phyloP scores from a whole-genome alignment of 257 asterid genomes.

The Misopates orontium region DNA sequence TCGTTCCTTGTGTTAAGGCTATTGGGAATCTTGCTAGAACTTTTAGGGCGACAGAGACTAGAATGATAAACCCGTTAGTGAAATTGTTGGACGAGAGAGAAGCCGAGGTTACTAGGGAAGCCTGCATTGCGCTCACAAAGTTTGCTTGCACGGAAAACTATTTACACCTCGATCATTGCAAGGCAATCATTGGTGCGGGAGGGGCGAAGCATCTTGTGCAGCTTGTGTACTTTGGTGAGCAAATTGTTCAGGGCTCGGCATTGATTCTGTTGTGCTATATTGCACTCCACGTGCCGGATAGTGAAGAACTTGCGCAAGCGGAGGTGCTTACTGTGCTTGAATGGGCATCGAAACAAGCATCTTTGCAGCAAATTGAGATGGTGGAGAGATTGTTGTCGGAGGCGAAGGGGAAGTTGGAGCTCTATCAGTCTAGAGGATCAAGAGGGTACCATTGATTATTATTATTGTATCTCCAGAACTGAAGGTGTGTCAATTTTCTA shows the following conservation, averaged over 20 bases:
- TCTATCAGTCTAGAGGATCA: slow-evolving; percentile 64
- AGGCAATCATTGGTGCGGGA: slow-evolving; percentile 58
- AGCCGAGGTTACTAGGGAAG: slow-evolving; percentile 52
- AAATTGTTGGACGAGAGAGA: slow-evolving; percentile 57
- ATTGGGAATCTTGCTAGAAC: slow-evolving; percentile 68
- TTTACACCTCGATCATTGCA: slow-evolving; percentile 57
- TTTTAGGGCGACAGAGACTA: slow-evolving; percentile 64
- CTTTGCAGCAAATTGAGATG: slow-evolving; percentile 39
- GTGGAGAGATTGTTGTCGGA: slow-evolving; percentile 54
- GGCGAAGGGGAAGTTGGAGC: slow-evolving; percentile 65
- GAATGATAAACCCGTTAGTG: slow-evolving; percentile 65
- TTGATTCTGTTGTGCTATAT: slow-evolving; percentile 48
- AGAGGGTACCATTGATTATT: slow-evolving; percentile 51
- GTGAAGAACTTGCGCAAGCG: slow-evolving; percentile 66
- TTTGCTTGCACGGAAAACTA: slow-evolving; percentile 56
- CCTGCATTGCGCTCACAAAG: slow-evolving; percentile 55
- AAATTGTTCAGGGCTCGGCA: slow-evolving; percentile 52
- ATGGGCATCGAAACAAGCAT: slow-evolving; percentile 65
- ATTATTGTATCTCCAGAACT: slow-evolving; percentile 6
- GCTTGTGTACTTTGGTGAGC: slow-evolving; percentile 69
- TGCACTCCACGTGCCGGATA: slow-evolving; percentile 64
- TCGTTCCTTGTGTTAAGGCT: slow-evolving; percentile 58
- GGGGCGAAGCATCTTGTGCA: slow-evolving; percentile 70
- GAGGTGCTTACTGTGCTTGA: slow-evolving; percentile 63
- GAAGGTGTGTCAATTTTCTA: slow-evolving; percentile 15